Percentiles rank a stretch among this genome's conserved stretches.
These are phyloP conservation scores for Naganishia vaughanmartiniae DNA, from an alignment of 768 basidiomycete species.

Conservation along the genomic window DNA sequence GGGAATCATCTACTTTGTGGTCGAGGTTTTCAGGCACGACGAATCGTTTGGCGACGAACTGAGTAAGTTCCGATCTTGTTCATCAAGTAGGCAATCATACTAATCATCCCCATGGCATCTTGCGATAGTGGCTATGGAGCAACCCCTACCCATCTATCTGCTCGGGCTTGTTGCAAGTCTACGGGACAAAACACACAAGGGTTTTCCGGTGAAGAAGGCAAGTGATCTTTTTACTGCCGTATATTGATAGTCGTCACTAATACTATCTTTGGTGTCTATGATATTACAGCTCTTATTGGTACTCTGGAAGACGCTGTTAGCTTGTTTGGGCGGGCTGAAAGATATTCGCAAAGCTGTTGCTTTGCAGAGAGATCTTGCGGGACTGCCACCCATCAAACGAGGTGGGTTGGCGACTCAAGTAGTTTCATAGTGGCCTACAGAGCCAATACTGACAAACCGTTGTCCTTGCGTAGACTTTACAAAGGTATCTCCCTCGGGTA, in stretches of 20 bases:
- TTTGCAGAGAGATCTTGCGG: conserved; percentile 78
- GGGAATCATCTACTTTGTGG: conserved; percentile 89
- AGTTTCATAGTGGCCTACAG: not conserved
- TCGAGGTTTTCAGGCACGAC: conserved; percentile 88
- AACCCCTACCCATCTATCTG: conserved; percentile 86
- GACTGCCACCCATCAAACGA: conserved; percentile 62
- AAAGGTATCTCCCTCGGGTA: conserved; percentile 87
- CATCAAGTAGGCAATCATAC: conserved; percentile 17
- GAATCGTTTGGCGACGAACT: conserved; percentile 95
- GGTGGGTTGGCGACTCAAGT: conserved; percentile 44
- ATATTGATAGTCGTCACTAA: not conserved
- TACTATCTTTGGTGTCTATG: not conserved
- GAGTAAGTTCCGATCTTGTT: conserved; percentile 61
- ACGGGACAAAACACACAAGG: conserved; percentile 87
- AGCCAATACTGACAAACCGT: not conserved
- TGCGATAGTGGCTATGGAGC: conserved; percentile 89
- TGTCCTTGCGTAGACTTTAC: conserved; percentile 60
- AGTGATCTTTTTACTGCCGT: conserved; percentile 8
- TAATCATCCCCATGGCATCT: not conserved
- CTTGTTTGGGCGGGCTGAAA: conserved; percentile 87
- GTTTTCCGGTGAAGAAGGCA: conserved; percentile 97
- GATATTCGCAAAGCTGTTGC: conserved; percentile 80
- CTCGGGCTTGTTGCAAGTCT: conserved; percentile 85
- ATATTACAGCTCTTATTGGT: conserved; percentile 77
- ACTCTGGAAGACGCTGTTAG: conserved; percentile 87